phyloP scores from a whole-genome alignment of 305 asterid species.

The Fraxinus ornus region DNA sequence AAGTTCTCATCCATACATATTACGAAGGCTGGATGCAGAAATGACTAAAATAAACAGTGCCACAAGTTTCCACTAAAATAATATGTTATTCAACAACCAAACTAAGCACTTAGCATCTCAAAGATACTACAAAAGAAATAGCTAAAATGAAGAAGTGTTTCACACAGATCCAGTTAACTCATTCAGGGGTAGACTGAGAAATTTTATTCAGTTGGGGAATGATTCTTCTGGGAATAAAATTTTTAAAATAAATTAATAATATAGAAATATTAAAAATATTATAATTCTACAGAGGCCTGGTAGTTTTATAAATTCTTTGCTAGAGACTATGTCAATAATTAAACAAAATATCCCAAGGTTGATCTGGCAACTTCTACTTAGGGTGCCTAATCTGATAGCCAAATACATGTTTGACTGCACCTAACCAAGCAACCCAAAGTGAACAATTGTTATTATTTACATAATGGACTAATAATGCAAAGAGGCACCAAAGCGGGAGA shows the following conservation, averaged over 20 bases:
- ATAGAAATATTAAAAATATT: background rate
- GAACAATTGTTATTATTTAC: background rate
- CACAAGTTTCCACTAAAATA: background rate
- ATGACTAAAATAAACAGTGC: background rate
- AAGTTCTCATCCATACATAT: background rate
- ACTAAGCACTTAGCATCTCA: background rate
- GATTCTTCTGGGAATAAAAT: background rate
- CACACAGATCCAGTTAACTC: background rate
- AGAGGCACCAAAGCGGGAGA: background rate
- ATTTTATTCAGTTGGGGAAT: background rate
- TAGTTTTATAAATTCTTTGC: background rate
- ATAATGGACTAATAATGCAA: background rate
- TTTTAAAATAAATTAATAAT: background rate
- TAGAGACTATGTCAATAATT: background rate
- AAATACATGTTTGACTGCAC: background rate
- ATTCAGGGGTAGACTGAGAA: background rate
- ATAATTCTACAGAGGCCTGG: background rate
- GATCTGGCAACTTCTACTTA: background rate
- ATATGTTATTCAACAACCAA: background rate
- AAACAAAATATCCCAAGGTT: background rate
- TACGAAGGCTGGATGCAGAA: background rate
- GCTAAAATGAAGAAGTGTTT: background rate
- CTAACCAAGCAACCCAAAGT: background rate
- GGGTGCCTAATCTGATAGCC: background rate
- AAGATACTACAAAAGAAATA: background rate